Evolutionary conservation across 345 rosid genomes (phyloP).

Genomic region (Citrus cavaleriei): DNA sequence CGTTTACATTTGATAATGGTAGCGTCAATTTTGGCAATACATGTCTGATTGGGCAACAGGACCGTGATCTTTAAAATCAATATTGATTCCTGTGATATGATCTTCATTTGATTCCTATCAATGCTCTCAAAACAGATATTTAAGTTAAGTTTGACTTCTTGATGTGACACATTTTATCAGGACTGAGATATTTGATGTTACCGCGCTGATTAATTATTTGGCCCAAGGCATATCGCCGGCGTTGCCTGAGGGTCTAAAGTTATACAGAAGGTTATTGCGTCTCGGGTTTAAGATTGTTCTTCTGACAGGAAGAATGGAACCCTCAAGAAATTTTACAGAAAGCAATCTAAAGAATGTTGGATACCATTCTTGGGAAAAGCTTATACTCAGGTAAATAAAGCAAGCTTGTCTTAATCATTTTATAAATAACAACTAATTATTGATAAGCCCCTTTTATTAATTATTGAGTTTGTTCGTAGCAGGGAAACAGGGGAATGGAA

Average conservation of each 20-base stretch:
- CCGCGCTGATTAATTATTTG: slow-evolving; percentile 24
- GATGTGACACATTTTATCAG: neutral
- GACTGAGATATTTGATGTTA: slow-evolving; percentile 18
- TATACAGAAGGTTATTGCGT: slow-evolving; percentile 22
- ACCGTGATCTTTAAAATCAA: too few relatives aligned
- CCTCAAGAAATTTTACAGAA: slow-evolving; percentile 1
- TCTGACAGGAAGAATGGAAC: slow-evolving; percentile 29
- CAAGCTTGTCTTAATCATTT: too few relatives aligned
- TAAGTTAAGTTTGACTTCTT: too few relatives aligned
- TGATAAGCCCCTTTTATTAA: too few relatives aligned
- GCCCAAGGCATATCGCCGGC: slow-evolving; percentile 27
- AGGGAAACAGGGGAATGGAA: slow-evolving; percentile 22
- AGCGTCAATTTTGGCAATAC: too few relatives aligned
- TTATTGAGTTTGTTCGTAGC: neutral
- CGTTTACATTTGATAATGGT: too few relatives aligned
- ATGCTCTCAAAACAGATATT: too few relatives aligned
- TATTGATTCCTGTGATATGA: too few relatives aligned
- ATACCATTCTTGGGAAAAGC: slow-evolving; percentile 29
- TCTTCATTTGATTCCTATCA: too few relatives aligned
- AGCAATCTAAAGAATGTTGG: slow-evolving; percentile 34
- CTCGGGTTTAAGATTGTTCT: slow-evolving; percentile 35
- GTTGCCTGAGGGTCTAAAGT: slow-evolving; percentile 27
- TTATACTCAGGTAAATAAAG: slow-evolving; percentile 29
- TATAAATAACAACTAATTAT: too few relatives aligned
- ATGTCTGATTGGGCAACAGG: too few relatives aligned